These are phyloP conservation scores for Rhinocladiella mackenziei DNA, from an alignment of 2,329 filamentous ascomycete species.

Conservation along the genomic window DNA sequence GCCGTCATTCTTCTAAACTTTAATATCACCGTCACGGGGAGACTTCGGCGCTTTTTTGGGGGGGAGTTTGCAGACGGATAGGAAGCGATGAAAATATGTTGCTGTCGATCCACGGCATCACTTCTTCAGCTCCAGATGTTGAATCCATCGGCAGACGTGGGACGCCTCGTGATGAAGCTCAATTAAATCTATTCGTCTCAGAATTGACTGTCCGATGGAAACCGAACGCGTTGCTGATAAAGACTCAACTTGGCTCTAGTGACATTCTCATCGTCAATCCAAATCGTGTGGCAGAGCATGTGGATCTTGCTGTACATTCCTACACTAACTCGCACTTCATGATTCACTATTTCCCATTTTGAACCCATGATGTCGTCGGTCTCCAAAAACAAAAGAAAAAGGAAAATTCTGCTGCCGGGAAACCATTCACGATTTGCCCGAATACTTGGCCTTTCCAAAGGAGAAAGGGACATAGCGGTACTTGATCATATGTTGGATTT, in stretches of 20 bases:
- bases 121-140: not conserved
- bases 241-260: not conserved
- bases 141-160: not conserved
- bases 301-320: conserved; percentile 6
- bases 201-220: conserved; percentile 7
- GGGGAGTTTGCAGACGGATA: too few relatives aligned
- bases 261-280: not conserved
- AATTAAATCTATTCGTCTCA: conserved; percentile 11
- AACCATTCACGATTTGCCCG: conserved; percentile 27
- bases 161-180: not conserved
- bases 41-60: too few relatives aligned
- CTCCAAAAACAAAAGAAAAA: not conserved
- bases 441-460: conserved; percentile 80
- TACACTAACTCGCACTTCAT: conserved; percentile 2
- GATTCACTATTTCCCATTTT: not conserved
- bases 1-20: too few relatives aligned
- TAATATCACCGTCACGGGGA: too few relatives aligned
- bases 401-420: not conserved
- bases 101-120: not conserved
- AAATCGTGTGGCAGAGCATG: not conserved
- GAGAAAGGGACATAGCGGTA: conserved; percentile 96
- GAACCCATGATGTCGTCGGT: not conserved
- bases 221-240: not conserved
- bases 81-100: too few relatives aligned
- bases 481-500: conserved; percentile 99